Conservation (phyloP, 176 grass and related monocot genomes). For the Aegilops bicornis region DNA sequence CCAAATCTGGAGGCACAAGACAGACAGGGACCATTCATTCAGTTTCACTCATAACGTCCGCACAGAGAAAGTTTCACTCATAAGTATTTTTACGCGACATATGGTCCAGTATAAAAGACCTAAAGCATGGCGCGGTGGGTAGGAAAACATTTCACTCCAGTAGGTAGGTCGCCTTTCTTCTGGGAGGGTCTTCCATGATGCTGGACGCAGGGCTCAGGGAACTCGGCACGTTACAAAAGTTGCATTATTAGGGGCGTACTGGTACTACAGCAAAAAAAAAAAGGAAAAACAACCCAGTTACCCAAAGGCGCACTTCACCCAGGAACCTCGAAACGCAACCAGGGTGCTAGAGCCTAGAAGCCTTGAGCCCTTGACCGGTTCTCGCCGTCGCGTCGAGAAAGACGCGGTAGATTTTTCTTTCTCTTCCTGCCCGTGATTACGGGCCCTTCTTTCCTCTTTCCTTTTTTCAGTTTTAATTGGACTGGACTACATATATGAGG, state of each 20-base stretch:
- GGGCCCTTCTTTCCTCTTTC: not conserved
- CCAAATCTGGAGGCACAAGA: not conserved
- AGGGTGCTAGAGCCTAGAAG: not conserved
- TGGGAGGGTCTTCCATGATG: not conserved
- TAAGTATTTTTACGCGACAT: not conserved
- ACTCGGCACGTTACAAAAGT: conserved; percentile 18
- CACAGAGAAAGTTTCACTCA: not conserved
- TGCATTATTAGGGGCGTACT: not conserved
- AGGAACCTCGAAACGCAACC: not conserved
- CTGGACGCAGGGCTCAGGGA: not conserved
- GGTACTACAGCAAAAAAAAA: not conserved
- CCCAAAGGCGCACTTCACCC: not conserved
- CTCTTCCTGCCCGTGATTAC: not conserved
- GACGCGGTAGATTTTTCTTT: not conserved
- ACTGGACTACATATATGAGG: not conserved
- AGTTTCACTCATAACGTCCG: not conserved
- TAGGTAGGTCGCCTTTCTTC: not conserved
- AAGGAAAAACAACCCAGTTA: not conserved
- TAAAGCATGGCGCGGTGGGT: not conserved
- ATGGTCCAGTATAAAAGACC: not conserved
- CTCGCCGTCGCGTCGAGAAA: not conserved
- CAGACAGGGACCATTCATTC: conserved; percentile 16
- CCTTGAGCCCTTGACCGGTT: not conserved
- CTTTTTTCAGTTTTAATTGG: not conserved
- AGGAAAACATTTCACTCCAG: not conserved